phyloP scores from a whole-genome alignment of 2,329 filamentous ascomycete genomes.

The Fusarium temperatum region DNA sequence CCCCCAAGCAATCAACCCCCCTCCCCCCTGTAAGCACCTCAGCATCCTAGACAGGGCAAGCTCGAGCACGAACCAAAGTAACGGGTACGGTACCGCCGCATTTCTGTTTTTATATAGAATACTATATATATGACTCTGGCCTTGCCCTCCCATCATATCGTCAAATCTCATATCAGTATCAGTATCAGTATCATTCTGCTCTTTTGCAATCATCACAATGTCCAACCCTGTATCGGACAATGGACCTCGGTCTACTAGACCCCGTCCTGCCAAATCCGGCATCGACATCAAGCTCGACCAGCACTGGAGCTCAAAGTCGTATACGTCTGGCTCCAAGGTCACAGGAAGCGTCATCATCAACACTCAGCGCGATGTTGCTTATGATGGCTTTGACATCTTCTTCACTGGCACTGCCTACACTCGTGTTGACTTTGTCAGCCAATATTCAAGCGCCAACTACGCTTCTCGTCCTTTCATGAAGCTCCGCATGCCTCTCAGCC shows the following conservation, averaged over 20 bases:
- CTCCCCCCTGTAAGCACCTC: slow-evolving; percentile 32
- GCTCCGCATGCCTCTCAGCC: slow-evolving; percentile 61
- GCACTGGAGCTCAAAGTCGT: slow-evolving; percentile 64
- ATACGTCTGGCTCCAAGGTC: slow-evolving; percentile 63
- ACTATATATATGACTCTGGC: slow-evolving; percentile 38
- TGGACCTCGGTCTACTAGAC: slow-evolving; percentile 30
- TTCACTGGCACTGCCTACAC: slow-evolving; percentile 62
- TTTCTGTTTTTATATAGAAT: slow-evolving; percentile 28
- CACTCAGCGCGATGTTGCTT: slow-evolving; percentile 56
- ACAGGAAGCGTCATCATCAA: slow-evolving; percentile 59
- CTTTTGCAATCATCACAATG: slow-evolving; percentile 34
- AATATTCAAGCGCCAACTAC: slow-evolving; percentile 57
- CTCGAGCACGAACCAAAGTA: slow-evolving; percentile 34
- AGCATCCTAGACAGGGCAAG: slow-evolving; percentile 30
- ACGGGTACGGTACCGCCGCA: slow-evolving; percentile 34
- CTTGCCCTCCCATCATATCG: slow-evolving; percentile 17
- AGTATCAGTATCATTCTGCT: slow-evolving; percentile 19
- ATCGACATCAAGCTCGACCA: slow-evolving; percentile 61
- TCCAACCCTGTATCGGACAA: slow-evolving; percentile 38
- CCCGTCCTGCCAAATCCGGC: slow-evolving; percentile 43
- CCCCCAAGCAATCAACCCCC: slow-evolving; percentile 20
- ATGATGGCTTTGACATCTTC: slow-evolving; percentile 62
- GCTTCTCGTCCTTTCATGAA: slow-evolving; percentile 65
- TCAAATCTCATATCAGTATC: slow-evolving; percentile 28
- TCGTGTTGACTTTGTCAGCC: slow-evolving; percentile 60